phyloP scores from a whole-genome alignment of 1,284 basidiomycete genomes.

The Lentinula novae-zelandiae region DNA sequence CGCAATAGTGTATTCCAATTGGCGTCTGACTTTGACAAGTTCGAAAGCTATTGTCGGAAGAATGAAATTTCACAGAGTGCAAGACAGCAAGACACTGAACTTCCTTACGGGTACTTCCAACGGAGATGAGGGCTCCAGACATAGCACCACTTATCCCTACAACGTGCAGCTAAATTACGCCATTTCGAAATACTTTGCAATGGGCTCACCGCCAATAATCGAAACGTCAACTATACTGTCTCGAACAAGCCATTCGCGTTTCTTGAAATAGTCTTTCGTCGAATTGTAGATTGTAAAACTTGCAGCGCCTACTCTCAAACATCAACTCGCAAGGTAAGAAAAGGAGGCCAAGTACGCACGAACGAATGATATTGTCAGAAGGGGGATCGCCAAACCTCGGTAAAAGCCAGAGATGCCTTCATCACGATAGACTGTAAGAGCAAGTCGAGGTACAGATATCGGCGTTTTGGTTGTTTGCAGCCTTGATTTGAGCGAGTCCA shows the following conservation, averaged over 20 bases:
- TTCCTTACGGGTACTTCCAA: conserved; percentile 79
- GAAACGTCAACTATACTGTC: conserved; percentile 67
- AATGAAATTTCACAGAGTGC: neutral
- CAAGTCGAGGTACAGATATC: conserved; percentile 72
- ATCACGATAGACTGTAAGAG: conserved; percentile 75
- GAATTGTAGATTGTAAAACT: conserved; percentile 94
- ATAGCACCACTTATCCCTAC: conserved; percentile 65
- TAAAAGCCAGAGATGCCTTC: conserved; percentile 94
- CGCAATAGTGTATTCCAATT: conserved; percentile 93
- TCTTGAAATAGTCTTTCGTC: conserved; percentile 80
- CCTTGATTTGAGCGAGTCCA: conserved; percentile 91
- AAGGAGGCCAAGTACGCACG: conserved; percentile 42
- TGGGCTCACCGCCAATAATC: conserved; percentile 52
- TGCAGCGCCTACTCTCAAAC: conserved; percentile 58
- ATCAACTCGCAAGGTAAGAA: conserved; percentile 1
- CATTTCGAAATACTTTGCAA: neutral
- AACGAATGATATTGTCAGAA: conserved; percentile 96
- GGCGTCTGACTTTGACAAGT: conserved; percentile 91
- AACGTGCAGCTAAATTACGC: neutral
- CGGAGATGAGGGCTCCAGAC: conserved; percentile 80
- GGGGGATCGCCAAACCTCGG: conserved; percentile 87
- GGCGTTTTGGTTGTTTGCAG: conserved; percentile 82
- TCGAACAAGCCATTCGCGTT: conserved; percentile 53
- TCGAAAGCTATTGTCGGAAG: conserved; percentile 69
- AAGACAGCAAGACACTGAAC: neutral